Percentiles rank a stretch among this genome's conserved stretches.
Conservation (phyloP, 495 filamentous ascomycete species). For the Xylaria grammica region DNA sequence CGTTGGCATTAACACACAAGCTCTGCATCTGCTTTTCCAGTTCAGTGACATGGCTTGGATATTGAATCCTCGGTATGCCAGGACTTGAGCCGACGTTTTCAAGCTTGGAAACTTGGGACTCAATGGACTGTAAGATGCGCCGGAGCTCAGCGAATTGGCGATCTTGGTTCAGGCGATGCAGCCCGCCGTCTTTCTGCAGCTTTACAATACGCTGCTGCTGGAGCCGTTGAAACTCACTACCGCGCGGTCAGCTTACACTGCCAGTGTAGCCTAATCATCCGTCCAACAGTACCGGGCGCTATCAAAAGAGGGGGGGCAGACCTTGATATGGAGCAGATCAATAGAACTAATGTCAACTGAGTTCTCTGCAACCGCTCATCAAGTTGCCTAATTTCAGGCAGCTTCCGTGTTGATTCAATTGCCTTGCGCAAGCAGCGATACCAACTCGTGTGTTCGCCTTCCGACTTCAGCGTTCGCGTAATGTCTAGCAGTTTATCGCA, state of each 20-base stretch:
- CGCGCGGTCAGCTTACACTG: not conserved
- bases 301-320: not conserved
- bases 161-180: conserved; percentile 16
- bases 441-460: conserved; percentile 5
- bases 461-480: conserved; percentile 2
- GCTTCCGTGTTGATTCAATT: conserved; percentile 9
- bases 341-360: conserved; percentile 8
- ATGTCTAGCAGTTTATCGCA: conserved; percentile 8
- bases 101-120: conserved; percentile 10
- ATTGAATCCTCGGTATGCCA: not conserved
- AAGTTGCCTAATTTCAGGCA: conserved; percentile 9
- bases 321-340: conserved; percentile 17
- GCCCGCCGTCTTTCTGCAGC: conserved; percentile 12
- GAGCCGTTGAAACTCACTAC: conserved; percentile 11
- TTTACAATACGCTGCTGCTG: conserved; percentile 16
- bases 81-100: not conserved
- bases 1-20: conserved; percentile 3
- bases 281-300: not conserved
- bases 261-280: not conserved
- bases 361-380: conserved; percentile 15
- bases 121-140: conserved; percentile 13
- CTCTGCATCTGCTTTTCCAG: conserved; percentile 16
- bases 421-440: conserved; percentile 2
- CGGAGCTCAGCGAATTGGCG: conserved; percentile 17
- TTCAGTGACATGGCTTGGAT: conserved; percentile 6